These are phyloP conservation scores for Agrocybe praecox DNA, from an alignment of 768 basidiomycete genomes.

Conservation along the genomic window DNA sequence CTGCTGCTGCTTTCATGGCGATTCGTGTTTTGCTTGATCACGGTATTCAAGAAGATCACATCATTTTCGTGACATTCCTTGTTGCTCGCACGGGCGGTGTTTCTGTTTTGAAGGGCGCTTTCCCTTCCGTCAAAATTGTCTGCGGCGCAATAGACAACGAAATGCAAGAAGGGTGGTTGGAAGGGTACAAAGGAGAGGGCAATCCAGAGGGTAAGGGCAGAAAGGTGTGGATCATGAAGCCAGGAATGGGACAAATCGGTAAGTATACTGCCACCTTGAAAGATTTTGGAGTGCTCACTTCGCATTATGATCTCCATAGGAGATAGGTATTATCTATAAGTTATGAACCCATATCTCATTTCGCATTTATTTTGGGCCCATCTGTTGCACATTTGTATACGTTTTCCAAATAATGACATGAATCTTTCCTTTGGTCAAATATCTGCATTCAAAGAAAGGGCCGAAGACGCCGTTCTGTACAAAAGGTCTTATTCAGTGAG, in stretches of 20 bases:
- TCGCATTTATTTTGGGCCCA: background rate
- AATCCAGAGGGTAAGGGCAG: constrained; percentile 51
- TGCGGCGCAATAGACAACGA: constrained; percentile 82
- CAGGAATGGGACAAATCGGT: constrained; percentile 92
- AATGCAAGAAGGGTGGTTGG: constrained; percentile 75
- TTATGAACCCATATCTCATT: background rate
- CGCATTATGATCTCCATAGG: constrained; percentile 21
- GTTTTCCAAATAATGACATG: background rate
- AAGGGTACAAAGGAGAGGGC: constrained; percentile 53
- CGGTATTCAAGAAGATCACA: constrained; percentile 80
- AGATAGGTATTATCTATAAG: constrained; percentile 43
- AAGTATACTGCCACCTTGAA: background rate
- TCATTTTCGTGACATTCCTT: constrained; percentile 89
- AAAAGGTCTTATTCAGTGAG: too few species aligned
- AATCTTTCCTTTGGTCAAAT: too few species aligned
- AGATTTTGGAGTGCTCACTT: background rate
- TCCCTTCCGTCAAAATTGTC: constrained; percentile 83
- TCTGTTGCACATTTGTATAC: background rate
- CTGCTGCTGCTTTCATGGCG: constrained; percentile 92
- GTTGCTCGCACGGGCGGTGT: constrained; percentile 84
- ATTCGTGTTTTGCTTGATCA: constrained; percentile 94
- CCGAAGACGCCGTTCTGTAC: too few species aligned
- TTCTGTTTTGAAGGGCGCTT: constrained; percentile 75
- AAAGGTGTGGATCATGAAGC: constrained; percentile 83
- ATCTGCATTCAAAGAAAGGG: too few species aligned